A percentile compares a stretch with the other conserved stretches of the same genome.
These are phyloP conservation scores for Tritrichomonas musculus DNA, from an alignment of 208 protist species.

Conservation along the genomic window DNA sequence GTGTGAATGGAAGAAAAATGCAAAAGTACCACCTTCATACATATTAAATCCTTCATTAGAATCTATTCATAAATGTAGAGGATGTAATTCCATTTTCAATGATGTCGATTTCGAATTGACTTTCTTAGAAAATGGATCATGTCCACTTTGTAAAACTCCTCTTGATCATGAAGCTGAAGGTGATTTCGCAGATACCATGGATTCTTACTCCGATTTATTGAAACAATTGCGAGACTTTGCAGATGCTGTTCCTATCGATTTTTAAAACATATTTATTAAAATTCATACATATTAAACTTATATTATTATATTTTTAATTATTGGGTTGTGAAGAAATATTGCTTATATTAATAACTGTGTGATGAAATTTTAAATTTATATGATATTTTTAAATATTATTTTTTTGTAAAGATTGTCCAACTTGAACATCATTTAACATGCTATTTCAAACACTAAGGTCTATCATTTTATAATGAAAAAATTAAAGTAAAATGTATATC, in stretches of 20 bases:
- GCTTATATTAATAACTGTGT: too few relatives aligned
- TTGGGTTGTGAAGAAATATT: too few relatives aligned
- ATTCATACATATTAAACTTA: too few relatives aligned
- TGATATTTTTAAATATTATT: too few relatives aligned
- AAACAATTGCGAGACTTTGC: background rate
- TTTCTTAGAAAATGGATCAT: constrained; percentile 14
- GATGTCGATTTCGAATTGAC: constrained; percentile 1
- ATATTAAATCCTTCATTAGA: background rate
- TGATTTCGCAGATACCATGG: background rate
- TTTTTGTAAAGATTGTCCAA: too few relatives aligned
- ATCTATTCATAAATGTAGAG: background rate
- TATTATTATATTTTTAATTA: too few relatives aligned
- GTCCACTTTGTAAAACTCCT: constrained; percentile 14
- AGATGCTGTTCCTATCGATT: background rate
- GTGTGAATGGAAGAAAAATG: background rate
- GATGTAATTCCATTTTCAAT: constrained; percentile 11
- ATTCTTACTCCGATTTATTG: background rate
- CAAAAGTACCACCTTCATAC: constrained; percentile 5
- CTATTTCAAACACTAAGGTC: too few relatives aligned
- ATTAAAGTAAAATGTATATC: too few relatives aligned
- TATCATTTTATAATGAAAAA: too few relatives aligned
- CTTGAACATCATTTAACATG: too few relatives aligned
- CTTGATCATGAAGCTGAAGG: background rate
- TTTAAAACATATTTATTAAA: background rate
- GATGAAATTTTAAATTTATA: too few relatives aligned